phyloP scores from a whole-genome alignment of 345 rosid species.

The Odontarrhena argentea region DNA sequence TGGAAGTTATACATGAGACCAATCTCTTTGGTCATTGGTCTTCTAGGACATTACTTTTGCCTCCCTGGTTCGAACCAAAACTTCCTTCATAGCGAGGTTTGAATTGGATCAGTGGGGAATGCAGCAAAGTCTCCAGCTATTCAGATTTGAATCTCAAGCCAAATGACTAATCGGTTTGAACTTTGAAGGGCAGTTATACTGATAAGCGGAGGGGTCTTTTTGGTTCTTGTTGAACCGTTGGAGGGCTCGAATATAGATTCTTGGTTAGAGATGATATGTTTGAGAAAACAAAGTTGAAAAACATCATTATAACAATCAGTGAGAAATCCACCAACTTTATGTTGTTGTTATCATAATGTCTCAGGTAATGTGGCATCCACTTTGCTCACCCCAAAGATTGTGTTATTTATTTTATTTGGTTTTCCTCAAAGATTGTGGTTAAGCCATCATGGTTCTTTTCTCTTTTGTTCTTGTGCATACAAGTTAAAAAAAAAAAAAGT shows the following conservation, averaged over 20 bases:
- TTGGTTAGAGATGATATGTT: conserved; percentile 20
- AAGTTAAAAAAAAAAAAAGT: too few species aligned
- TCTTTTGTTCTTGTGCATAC: neutral
- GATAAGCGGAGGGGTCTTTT: neutral
- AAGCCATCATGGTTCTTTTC: conserved; percentile 18
- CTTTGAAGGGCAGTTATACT: neutral
- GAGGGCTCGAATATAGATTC: conserved; percentile 13
- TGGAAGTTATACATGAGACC: conserved; percentile 19
- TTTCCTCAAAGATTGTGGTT: conserved; percentile 37
- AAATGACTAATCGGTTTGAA: conserved; percentile 3
- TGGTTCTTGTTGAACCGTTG: conserved; percentile 26
- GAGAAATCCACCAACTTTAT: conserved; percentile 38
- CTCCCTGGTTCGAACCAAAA: conserved; percentile 6
- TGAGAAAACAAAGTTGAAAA: conserved; percentile 24
- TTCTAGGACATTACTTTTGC: neutral
- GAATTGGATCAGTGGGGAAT: neutral
- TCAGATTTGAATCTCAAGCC: neutral
- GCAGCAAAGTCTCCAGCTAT: neutral
- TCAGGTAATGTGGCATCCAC: conserved; percentile 39
- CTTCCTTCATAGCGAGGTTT: neutral
- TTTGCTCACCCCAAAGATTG: conserved; percentile 27
- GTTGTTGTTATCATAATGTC: conserved; percentile 29
- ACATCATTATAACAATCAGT: conserved; percentile 25
- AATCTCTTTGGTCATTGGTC: conserved; percentile 26
- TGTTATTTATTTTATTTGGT: neutral